Base-by-base conservation (phyloP, 2,329 filamentous ascomycete genomes). In the Arthrobotrys pseudoclavata region DNA sequence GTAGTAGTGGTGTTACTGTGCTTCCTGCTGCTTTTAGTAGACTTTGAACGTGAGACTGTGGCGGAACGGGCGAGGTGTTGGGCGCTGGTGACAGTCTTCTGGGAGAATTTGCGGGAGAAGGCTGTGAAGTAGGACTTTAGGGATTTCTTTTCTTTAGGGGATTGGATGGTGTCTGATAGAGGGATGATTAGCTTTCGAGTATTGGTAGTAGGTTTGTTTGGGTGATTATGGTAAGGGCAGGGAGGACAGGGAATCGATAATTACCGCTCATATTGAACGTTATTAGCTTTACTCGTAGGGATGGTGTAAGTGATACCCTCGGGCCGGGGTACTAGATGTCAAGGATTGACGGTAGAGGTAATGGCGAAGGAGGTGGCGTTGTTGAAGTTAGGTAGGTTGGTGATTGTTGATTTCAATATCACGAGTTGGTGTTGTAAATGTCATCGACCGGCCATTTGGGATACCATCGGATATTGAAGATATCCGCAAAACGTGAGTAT, bases 61-160 rank as follows among this genome's bases (percentile, higher is more conserved):
- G 62, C 52, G 4, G 61, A 52, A 9, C 62, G 61, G 22, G 48
- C 52, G 9, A 74, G 22, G n/a, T 47, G 60, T 4, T 67, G 40
- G 1, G 53, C 69, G 4, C 52, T 22, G 9, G 29, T 45, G 15
- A 29, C 66, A 13, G 69, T 40, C 18, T 68, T 74, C 22, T 24
- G 5, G 20, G 69, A 74, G 6, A 53, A 42, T 18, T 45, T 40
- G 45, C 69, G 69, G 31, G 53, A 24, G 1, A 74, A 24, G 15
- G 24, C 22, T 1, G 22, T 34, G 4, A 74, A 3, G 13, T 42
- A 40, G 9, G 48, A 26, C 20, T 50, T 72, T 1, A 72, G 1
- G 12, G 48, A 22, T n/a, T 60, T 63, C 15, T 63, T 71, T 5
- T 63, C 40, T 18, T 50, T 5, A 9, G 31, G 31, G 31, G 31